A percentile compares a stretch with the other conserved stretches of the same genome.
These are phyloP conservation scores for Spathaspora sp. DNA, from an alignment of 1,139 yeast species.

Conservation along the genomic window DNA sequence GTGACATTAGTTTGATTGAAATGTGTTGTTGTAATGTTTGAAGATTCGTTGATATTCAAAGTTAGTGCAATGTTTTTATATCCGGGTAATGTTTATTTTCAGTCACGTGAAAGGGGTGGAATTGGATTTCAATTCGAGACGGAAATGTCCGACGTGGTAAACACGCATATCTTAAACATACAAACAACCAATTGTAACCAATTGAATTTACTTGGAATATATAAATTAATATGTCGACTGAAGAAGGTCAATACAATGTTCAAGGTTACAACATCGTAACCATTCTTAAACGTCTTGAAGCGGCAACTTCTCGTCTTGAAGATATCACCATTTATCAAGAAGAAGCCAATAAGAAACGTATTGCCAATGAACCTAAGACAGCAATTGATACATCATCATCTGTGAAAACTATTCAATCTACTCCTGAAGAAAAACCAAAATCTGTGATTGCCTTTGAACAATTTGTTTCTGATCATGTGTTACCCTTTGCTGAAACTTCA, in stretches of 20 bases:
- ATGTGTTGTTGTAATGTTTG: neutral
- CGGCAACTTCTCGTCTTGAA: constrained; percentile 90
- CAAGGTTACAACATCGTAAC: constrained; percentile 84
- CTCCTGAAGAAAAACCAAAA: constrained; percentile 34
- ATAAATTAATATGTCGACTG: constrained; percentile 31
- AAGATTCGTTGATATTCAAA: neutral
- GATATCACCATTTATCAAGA: constrained; percentile 84
- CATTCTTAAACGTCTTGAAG: constrained; percentile 80
- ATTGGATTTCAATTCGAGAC: neutral
- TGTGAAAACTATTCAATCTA: constrained; percentile 14
- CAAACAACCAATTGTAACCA: constrained; percentile 1
- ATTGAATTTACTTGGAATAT: neutral
- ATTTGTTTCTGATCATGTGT: constrained; percentile 52
- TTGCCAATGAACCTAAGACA: constrained; percentile 12
- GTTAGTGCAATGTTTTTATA: neutral
- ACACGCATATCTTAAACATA: neutral
- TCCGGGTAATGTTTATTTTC: neutral
- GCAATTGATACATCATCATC: constrained; percentile 16
- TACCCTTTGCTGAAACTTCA: constrained; percentile 62
- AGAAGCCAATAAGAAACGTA: constrained; percentile 29
- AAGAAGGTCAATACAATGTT: constrained; percentile 57
- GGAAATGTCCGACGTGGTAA: neutral
- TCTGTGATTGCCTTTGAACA: constrained; percentile 54
- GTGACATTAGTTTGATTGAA: constrained; percentile 16
- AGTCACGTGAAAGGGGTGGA: constrained; percentile 1